phyloP scores from a whole-genome alignment of 1,284 basidiomycete species.

The Cystobasidiaceae sp. region DNA sequence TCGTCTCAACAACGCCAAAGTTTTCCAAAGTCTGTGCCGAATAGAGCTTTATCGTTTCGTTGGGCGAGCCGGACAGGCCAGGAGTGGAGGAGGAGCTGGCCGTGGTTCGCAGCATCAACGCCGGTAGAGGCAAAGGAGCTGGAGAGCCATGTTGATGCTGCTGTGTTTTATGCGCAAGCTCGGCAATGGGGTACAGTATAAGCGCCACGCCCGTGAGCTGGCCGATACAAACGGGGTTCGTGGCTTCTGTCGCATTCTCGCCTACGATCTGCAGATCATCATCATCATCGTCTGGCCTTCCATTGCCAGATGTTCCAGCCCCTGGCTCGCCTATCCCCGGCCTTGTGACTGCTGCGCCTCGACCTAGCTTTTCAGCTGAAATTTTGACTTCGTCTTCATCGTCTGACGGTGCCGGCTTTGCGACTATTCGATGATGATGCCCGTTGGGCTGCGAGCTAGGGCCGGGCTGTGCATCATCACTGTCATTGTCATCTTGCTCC shows the following conservation, averaged over 20 bases:
- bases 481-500: conserved; percentile 17
- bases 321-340: no score
- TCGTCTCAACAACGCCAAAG: conserved; percentile 81
- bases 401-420: no score
- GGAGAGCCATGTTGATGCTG: conserved; percentile 37
- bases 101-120: conserved; percentile 46
- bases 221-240: conserved; percentile 69
- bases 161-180: conserved; percentile 51
- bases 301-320: neutral
- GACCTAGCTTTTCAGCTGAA: conserved; percentile 10
- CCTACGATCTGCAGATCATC: no score
- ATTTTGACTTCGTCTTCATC: conserved; percentile 27
- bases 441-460: neutral
- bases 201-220: conserved; percentile 73
- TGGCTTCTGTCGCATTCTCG: conserved; percentile 19
- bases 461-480: neutral
- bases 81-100: conserved; percentile 58
- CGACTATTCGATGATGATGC: neutral
- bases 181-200: conserved; percentile 75
- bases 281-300: conserved; percentile 12
- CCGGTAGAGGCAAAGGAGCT: conserved; percentile 39
- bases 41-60: conserved; percentile 75
- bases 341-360: no score
- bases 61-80: conserved; percentile 51
- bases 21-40: conserved; percentile 57